These are phyloP conservation scores for Anisodus tanguticus DNA, from an alignment of 257 asterid species.

Conservation along the genomic window DNA sequence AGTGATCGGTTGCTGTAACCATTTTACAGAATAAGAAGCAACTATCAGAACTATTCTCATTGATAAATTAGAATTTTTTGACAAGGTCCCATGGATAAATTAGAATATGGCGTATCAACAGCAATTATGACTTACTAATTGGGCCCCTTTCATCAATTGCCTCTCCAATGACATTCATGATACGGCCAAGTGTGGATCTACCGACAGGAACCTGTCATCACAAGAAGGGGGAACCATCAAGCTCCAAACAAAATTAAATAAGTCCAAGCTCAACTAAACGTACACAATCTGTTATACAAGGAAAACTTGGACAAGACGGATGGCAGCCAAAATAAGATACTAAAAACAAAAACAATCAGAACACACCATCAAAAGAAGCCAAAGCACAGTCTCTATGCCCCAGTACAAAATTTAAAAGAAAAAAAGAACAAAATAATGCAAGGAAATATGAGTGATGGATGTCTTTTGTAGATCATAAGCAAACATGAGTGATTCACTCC, in stretches of 20 bases:
- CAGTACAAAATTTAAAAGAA: too few relatives aligned
- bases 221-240: not conserved
- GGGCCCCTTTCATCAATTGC: too few relatives aligned
- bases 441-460: not conserved
- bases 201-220: too few relatives aligned
- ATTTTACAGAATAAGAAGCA: not conserved
- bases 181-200: too few relatives aligned
- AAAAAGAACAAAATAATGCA: not conserved
- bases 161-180: too few relatives aligned
- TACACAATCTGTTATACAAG: not conserved
- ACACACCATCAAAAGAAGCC: not conserved
- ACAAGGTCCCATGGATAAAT: too few relatives aligned
- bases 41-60: not conserved
- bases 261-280: not conserved
- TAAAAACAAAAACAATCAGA: too few relatives aligned
- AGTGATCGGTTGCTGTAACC: too few relatives aligned
- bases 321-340: too few relatives aligned
- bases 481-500: not conserved
- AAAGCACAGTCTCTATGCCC: too few relatives aligned
- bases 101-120: not conserved
- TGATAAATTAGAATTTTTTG: too few relatives aligned
- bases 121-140: not conserved
- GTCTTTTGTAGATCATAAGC: not conserved
- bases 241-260: not conserved
- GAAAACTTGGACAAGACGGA: not conserved